These are phyloP conservation scores for Odonthalia washingtoniensis DNA, from an alignment of 31 red algal genomes.

Conservation along the genomic window DNA sequence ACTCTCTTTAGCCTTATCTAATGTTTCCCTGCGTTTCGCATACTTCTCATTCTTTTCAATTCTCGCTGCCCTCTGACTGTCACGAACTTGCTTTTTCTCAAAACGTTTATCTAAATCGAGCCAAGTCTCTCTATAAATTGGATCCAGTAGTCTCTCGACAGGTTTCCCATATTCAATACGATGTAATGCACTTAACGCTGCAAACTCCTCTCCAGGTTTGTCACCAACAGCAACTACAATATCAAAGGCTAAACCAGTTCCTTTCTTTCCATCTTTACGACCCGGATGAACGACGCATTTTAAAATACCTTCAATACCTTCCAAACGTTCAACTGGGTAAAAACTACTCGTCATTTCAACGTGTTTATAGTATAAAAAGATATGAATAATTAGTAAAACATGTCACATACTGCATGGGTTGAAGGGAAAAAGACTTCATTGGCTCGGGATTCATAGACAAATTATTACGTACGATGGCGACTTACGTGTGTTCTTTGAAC, in stretches of 20 bases:
- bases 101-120: slow-evolving; percentile 53
- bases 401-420: background rate
- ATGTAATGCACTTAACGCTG: slow-evolving; percentile 77
- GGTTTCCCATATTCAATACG: slow-evolving; percentile 84
- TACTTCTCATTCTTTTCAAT: slow-evolving; percentile 46
- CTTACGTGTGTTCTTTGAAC: slow-evolving; percentile 70
- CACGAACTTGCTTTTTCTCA: slow-evolving; percentile 29
- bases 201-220: slow-evolving; percentile 72
- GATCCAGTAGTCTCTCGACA: slow-evolving; percentile 68
- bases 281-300: slow-evolving; percentile 67
- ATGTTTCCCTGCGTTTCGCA: slow-evolving; percentile 48
- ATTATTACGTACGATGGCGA: slow-evolving; percentile 65
- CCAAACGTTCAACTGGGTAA: background rate
- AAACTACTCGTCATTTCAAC: background rate
- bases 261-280: slow-evolving; percentile 73
- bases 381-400: background rate
- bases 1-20: slow-evolving; percentile 62
- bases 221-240: slow-evolving; percentile 63
- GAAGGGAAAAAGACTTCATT: background rate
- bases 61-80: slow-evolving; percentile 21
- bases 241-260: slow-evolving; percentile 58
- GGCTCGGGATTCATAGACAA: background rate
- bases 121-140: slow-evolving; percentile 69
- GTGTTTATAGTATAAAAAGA: background rate
- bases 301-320: slow-evolving; percentile 15